Percentiles rank a stretch among this genome's conserved stretches.
Evolutionary conservation across 2,329 filamentous ascomycete species (phyloP).

Genomic region (Ophiocordyceps robertsii): DNA sequence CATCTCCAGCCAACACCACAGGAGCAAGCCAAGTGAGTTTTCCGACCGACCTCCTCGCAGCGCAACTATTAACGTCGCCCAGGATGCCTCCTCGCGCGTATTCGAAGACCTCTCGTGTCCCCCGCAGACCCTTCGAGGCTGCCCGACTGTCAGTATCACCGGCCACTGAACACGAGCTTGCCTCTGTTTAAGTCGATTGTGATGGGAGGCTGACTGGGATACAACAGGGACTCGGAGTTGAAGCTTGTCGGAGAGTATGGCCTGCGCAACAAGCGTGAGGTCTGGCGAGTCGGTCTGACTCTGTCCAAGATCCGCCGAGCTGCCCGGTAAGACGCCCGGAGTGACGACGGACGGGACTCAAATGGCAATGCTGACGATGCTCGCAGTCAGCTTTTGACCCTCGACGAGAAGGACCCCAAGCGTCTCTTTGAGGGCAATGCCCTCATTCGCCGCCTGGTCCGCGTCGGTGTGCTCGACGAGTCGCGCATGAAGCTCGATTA

Average conservation of each 20-base stretch:
- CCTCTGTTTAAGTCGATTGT: conserved; percentile 90
- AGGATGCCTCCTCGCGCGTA: conserved; percentile 49
- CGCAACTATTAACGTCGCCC: conserved; percentile 9
- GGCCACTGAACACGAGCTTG: conserved; percentile 99
- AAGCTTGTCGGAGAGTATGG: conserved; percentile 99
- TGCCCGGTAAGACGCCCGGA: conserved; percentile 59
- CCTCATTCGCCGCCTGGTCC: conserved; percentile 98
- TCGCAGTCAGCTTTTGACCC: conserved; percentile 90
- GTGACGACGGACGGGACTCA: not conserved
- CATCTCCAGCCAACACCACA: conserved; percentile 20
- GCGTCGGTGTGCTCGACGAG: conserved; percentile 99
- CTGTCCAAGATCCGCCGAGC: conserved; percentile 99
- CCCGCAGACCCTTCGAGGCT: conserved; percentile 96
- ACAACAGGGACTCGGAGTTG: conserved; percentile 87
- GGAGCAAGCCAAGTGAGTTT: conserved; percentile 27
- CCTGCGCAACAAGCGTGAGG: conserved; percentile 99
- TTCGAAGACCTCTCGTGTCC: conserved; percentile 99
- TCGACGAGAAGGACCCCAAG: conserved; percentile 99
- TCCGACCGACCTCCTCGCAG: conserved; percentile 4
- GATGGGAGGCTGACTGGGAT: conserved; percentile 54
- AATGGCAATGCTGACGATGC: conserved; percentile 10
- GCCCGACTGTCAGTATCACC: conserved; percentile 97
- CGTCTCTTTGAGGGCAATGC: conserved; percentile 99
- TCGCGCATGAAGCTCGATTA: conserved; percentile 99
- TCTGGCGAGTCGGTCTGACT: conserved; percentile 98